Percentiles rank a stretch among this genome's conserved stretches.
phyloP scores from a whole-genome alignment of 2,329 filamentous ascomycete genomes.

The Ophiostoma sp. region DNA sequence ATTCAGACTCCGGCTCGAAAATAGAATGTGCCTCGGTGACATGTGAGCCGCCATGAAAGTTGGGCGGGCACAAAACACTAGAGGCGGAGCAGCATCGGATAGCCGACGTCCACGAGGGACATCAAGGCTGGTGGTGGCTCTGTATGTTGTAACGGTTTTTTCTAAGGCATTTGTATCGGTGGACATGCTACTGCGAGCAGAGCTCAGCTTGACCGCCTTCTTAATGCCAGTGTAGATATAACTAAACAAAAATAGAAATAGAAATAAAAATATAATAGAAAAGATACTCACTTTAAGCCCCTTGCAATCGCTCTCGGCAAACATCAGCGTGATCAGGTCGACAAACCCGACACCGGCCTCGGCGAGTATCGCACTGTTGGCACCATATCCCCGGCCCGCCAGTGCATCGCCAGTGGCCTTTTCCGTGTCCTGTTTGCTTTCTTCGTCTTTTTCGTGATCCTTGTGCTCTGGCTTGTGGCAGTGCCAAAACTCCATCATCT shows the following conservation, averaged over 20 bases:
- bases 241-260: background rate
- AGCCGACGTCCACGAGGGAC: background rate
- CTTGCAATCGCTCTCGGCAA: slow-evolving; percentile 62
- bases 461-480: slow-evolving; percentile 74
- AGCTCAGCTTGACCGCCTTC: slow-evolving; percentile 55
- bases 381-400: slow-evolving; percentile 72
- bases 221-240: slow-evolving; percentile 44
- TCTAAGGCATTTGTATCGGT: slow-evolving; percentile 68
- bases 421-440: background rate
- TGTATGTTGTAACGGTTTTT: background rate
- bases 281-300: slow-evolving; percentile 38
- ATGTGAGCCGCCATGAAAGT: slow-evolving; percentile 41
- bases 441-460: slow-evolving; percentile 2
- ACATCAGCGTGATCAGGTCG: slow-evolving; percentile 70
- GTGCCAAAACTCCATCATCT: slow-evolving; percentile 99
- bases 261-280: slow-evolving; percentile 22
- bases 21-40: slow-evolving; percentile 44
- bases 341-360: slow-evolving; percentile 67
- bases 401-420: slow-evolving; percentile 42
- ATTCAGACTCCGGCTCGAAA: slow-evolving; percentile 14
- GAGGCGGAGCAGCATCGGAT: background rate
- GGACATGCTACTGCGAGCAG: slow-evolving; percentile 49
- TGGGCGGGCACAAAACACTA: slow-evolving; percentile 11
- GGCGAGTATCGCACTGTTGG: slow-evolving; percentile 66
- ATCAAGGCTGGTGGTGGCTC: background rate